Evolutionary conservation across 2,329 filamentous ascomycete species (phyloP).

Genomic region (Xylaria sp.): DNA sequence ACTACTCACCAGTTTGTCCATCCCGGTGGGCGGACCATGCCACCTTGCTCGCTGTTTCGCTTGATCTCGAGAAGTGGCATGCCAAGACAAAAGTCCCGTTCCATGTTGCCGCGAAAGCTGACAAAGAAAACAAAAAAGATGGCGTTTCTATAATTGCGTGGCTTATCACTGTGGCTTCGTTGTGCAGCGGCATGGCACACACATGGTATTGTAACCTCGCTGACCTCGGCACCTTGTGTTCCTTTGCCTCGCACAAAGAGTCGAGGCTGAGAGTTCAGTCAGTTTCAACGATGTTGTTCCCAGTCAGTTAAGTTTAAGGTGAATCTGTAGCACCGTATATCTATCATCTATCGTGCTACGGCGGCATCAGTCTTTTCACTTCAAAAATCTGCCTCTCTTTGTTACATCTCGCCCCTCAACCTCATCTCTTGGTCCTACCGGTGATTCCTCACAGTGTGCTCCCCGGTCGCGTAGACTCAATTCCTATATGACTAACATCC

Average conservation of each 20-base stretch:
- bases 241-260: conserved; percentile 5
- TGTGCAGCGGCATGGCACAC: not conserved
- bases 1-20: not conserved
- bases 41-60: not conserved
- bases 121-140: not conserved
- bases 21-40: not conserved
- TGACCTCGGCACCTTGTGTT: not conserved
- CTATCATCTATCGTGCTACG: not conserved
- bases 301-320: not conserved
- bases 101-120: not conserved
- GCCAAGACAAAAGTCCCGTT: not conserved
- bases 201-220: too few species aligned
- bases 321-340: not conserved
- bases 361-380: not conserved
- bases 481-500: not conserved
- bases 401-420: not conserved
- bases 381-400: not conserved
- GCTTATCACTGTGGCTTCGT: conserved; percentile 18
- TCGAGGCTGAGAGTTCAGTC: not conserved
- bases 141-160: conserved; percentile 3
- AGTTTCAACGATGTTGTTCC: not conserved
- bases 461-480: not conserved
- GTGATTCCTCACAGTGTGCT: not conserved
- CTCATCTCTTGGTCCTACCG: not conserved
- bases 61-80: not conserved